phyloP scores from a whole-genome alignment of 2,329 filamentous ascomycete genomes.

The Paecilomyces niveus region DNA sequence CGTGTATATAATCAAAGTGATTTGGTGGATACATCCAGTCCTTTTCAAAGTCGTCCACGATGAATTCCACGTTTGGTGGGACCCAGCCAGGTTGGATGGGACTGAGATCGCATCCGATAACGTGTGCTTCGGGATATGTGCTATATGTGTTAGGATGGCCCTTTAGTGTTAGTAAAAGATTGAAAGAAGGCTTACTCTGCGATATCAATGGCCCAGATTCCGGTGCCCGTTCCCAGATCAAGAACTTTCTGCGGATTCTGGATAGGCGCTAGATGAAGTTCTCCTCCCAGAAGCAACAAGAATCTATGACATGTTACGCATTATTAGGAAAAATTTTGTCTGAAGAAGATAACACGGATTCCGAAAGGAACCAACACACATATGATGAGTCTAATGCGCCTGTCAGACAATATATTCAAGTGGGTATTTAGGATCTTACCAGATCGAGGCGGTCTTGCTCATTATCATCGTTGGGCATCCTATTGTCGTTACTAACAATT shows the following conservation, averaged over 20 bases:
- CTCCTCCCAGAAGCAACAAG: background rate
- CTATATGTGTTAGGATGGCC: background rate
- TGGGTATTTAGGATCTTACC: background rate
- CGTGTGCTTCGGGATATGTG: background rate
- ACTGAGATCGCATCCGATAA: slow-evolving; percentile 17
- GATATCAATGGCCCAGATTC: background rate
- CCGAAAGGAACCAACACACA: background rate
- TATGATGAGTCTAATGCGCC: background rate
- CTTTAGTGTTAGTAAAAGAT: no score
- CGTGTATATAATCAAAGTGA: background rate
- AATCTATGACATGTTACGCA: background rate
- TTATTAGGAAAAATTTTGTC: background rate
- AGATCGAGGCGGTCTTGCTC: background rate
- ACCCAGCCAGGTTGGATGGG: slow-evolving; percentile 31
- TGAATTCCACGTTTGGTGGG: slow-evolving; percentile 55
- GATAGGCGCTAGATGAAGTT: background rate
- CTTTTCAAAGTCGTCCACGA: slow-evolving; percentile 56
- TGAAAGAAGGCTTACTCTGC: no score
- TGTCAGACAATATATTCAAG: background rate
- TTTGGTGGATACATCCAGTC: slow-evolving; percentile 41
- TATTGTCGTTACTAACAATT: background rate
- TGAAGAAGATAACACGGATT: background rate
- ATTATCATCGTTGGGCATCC: background rate
- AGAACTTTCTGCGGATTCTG: background rate
- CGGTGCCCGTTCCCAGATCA: background rate